Evolutionary conservation across 2,329 filamentous ascomycete species (phyloP).

Genomic region (Fusarium nodosum): DNA sequence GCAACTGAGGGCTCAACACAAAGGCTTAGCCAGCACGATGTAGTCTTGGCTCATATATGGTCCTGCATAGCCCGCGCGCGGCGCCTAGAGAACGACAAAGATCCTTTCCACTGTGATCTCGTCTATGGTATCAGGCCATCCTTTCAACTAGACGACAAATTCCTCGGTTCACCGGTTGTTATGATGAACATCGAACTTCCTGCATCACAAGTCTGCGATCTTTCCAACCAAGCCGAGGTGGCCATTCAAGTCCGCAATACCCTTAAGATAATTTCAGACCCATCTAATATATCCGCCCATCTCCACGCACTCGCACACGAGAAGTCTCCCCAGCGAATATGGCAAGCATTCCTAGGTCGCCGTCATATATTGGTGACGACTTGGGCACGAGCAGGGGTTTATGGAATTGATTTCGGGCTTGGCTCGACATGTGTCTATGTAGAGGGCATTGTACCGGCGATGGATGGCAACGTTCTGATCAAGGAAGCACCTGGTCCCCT

Average conservation of each 20-base stretch:
- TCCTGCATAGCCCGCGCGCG: conserved; percentile 48
- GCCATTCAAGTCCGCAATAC: conserved; percentile 35
- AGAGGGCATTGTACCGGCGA: conserved; percentile 43
- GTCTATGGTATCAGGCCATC: conserved; percentile 38
- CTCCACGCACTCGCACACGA: conserved; percentile 44
- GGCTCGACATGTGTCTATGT: conserved; percentile 31
- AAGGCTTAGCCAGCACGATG: conserved; percentile 45
- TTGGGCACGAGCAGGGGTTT: conserved; percentile 47
- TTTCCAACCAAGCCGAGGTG: background rate
- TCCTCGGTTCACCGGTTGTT: conserved; percentile 44
- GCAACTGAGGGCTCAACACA: background rate
- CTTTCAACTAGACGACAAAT: conserved; percentile 25
- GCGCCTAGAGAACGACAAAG: background rate
- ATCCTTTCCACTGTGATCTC: conserved; percentile 42
- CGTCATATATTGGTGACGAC: conserved; percentile 48
- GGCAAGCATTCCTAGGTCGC: conserved; percentile 48
- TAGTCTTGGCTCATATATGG: conserved; percentile 47
- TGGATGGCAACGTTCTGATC: conserved; percentile 45
- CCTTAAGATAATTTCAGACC: conserved; percentile 14
- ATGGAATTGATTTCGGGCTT: conserved; percentile 48
- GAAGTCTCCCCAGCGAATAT: conserved; percentile 47
- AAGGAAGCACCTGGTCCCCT: conserved; percentile 42
- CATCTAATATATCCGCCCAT: conserved; percentile 26
- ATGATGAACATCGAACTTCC: conserved; percentile 46
- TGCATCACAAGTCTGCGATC: conserved; percentile 1